These are phyloP conservation scores for Phaeophleospora eucalypticola DNA, from an alignment of 2,329 filamentous ascomycete genomes.

Conservation along the genomic window DNA sequence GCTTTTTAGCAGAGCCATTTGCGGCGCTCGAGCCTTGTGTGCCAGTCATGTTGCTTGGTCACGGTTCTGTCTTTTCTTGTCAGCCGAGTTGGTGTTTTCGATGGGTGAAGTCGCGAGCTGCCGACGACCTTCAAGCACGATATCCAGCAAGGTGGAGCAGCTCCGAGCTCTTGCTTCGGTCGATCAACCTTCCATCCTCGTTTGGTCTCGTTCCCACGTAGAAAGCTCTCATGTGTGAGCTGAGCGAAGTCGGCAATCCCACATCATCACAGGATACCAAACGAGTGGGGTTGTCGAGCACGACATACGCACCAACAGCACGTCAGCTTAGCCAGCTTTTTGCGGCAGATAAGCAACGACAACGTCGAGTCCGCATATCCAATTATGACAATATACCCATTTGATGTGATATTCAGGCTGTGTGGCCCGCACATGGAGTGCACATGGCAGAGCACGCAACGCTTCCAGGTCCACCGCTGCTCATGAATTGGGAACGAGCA, in stretches of 20 bases:
- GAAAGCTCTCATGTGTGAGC: not conserved
- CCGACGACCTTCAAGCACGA: too few relatives aligned
- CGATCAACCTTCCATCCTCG: not conserved
- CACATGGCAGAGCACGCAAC: slow-evolving; percentile 2
- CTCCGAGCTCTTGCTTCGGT: not conserved
- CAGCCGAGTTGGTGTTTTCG: too few relatives aligned
- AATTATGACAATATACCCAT: too few relatives aligned
- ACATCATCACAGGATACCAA: not conserved
- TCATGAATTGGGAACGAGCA: slow-evolving; percentile 1
- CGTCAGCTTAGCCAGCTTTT: slow-evolving; percentile 2
- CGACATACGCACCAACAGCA: slow-evolving; percentile 4
- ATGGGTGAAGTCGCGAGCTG: too few relatives aligned
- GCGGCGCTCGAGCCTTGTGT: too few relatives aligned
- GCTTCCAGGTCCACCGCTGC: not conserved
- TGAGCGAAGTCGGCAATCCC: not conserved
- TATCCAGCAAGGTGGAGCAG: not conserved
- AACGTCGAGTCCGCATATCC: too few relatives aligned
- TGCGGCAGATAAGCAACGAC: too few relatives aligned
- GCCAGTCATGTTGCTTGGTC: too few relatives aligned
- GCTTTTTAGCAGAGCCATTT: slow-evolving; percentile 15
- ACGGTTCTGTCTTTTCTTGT: too few relatives aligned
- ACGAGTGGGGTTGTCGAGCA: slow-evolving; percentile 5
- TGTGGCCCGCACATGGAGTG: slow-evolving; percentile 11
- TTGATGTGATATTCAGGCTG: too few relatives aligned
- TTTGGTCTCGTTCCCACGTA: not conserved